Percentiles rank a stretch among this genome's conserved stretches.
phyloP scores from a whole-genome alignment of 1,139 yeast genomes.

The Wickerhamiella infanticola region DNA sequence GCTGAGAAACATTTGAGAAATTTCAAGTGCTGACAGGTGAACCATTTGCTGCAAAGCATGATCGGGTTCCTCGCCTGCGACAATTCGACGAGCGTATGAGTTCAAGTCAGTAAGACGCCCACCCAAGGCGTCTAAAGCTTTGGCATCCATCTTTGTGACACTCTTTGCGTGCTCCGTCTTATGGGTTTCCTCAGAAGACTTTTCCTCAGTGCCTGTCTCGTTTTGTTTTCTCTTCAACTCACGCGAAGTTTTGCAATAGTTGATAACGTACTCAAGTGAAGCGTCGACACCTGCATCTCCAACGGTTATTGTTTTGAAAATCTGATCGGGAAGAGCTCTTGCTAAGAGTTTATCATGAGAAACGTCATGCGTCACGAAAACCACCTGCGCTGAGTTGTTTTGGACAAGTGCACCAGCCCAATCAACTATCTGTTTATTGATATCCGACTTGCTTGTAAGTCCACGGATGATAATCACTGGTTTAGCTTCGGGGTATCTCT shows the following conservation, averaged over 20 bases:
- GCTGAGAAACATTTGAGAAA: constrained; percentile 61
- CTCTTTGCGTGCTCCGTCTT: background rate
- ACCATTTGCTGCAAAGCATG: constrained; percentile 71
- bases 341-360: constrained; percentile 56
- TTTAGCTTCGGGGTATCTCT: constrained; percentile 70
- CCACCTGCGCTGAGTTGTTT: constrained; percentile 75
- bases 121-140: constrained; percentile 61
- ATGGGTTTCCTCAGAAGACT: background rate
- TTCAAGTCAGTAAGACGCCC: constrained; percentile 93
- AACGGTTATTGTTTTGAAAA: constrained; percentile 56
- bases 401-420: constrained; percentile 76
- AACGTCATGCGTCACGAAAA: constrained; percentile 72
- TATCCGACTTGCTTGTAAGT: constrained; percentile 42
- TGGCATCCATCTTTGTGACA: constrained; percentile 26
- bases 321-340: constrained; percentile 63
- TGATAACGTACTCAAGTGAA: constrained; percentile 37
- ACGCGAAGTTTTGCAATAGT: constrained; percentile 29
- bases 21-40: constrained; percentile 72
- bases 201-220: background rate
- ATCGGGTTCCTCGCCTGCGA: constrained; percentile 68
- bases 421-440: constrained; percentile 66
- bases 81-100: constrained; percentile 72
- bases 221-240: background rate
- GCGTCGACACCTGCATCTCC: constrained; percentile 69
- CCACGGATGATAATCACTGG: constrained; percentile 79